These are phyloP conservation scores for Climacium dendroides DNA, from an alignment of 225 moss, liverwort and hornwort genomes.

Conservation along the genomic window DNA sequence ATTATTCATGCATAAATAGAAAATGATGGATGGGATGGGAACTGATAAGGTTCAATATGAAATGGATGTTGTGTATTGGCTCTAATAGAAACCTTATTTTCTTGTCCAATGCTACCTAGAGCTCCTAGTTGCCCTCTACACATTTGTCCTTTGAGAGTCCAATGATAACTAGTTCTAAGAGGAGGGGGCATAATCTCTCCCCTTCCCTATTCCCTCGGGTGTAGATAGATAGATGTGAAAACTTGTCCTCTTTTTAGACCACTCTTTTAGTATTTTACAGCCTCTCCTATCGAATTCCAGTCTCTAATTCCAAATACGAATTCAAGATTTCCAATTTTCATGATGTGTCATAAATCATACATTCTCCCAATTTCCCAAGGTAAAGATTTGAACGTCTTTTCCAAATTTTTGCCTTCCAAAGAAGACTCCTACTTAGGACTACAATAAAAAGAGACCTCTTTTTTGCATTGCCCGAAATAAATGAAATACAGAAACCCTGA, in stretches of 20 bases:
- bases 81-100: too few species aligned
- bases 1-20: too few species aligned
- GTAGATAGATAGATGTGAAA: neutral
- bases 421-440: neutral
- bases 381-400: rapidly evolving
- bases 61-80: too few species aligned
- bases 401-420: neutral
- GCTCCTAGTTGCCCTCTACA: too few species aligned
- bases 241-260: rapidly evolving
- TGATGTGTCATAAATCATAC: rapidly evolving
- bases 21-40: too few species aligned
- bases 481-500: neutral
- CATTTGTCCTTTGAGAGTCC: too few species aligned
- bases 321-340: neutral
- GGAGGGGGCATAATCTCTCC: neutral
- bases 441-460: neutral
- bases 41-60: too few species aligned
- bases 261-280: neutral
- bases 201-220: rapidly evolving
- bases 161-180: too few species aligned
- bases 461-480: neutral
- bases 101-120: too few species aligned
- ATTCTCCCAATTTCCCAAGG: rapidly evolving
- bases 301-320: neutral
- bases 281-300: rapidly evolving